These are phyloP conservation scores for Ogataea methylovora DNA, from an alignment of 805 yeast species.

Conservation along the genomic window DNA sequence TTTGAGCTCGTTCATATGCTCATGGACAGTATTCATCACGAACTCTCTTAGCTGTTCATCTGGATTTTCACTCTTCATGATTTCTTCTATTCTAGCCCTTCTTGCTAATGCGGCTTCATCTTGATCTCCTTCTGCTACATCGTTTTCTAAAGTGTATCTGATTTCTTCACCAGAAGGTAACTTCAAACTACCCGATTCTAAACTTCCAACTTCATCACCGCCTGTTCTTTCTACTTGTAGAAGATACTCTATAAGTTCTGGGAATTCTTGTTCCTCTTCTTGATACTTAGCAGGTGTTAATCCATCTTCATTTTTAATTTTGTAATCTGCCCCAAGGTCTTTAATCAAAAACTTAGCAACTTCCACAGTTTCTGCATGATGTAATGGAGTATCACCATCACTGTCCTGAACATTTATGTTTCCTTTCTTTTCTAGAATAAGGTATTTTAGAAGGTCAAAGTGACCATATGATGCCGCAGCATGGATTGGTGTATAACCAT, in stretches of 20 bases:
- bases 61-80: conserved; percentile 59
- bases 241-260: conserved; percentile 67
- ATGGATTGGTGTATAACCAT: conserved; percentile 95
- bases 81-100: conserved; percentile 57
- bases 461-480: conserved; percentile 97
- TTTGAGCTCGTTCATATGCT: conserved; percentile 20
- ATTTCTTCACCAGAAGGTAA: conserved; percentile 37
- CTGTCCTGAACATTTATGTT: conserved; percentile 74
- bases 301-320: conserved; percentile 61
- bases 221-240: conserved; percentile 26
- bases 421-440: conserved; percentile 54
- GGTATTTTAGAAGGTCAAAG: conserved; percentile 49
- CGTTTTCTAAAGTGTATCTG: conserved; percentile 49
- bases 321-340: conserved; percentile 60
- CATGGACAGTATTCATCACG: conserved; percentile 57
- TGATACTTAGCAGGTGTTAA: conserved; percentile 66
- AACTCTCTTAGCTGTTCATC: conserved; percentile 69
- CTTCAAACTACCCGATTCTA: conserved; percentile 8
- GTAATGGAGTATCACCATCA: conserved; percentile 95
- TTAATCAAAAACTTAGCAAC: conserved; percentile 64
- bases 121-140: conserved; percentile 29
- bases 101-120: conserved; percentile 45
- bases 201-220: conserved; percentile 20
- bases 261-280: conserved; percentile 80
- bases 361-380: conserved; percentile 69